phyloP scores from a whole-genome alignment of 257 asterid genomes.

The Lycium ferocissimum region DNA sequence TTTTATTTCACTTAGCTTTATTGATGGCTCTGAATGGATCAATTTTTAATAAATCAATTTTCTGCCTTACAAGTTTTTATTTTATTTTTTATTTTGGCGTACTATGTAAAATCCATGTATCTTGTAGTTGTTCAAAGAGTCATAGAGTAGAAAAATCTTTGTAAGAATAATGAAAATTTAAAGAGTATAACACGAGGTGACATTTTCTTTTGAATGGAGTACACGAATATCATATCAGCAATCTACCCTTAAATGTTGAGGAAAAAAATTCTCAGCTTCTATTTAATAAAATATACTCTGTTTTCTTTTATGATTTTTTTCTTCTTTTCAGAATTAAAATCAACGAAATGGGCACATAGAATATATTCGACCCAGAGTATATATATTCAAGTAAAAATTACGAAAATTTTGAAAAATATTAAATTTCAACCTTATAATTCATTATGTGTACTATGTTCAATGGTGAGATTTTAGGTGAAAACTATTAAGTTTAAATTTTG shows the following conservation, averaged over 20 bases:
- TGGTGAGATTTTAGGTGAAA: too few species aligned
- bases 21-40: conserved; percentile 96
- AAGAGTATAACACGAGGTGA: background rate
- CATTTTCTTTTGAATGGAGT: background rate
- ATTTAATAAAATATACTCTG: too few species aligned
- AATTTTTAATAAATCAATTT: conserved; percentile 30
- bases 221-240: background rate
- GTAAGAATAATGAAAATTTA: background rate
- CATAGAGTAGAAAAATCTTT: background rate
- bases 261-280: background rate
- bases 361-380: too few species aligned
- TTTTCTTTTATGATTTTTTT: too few species aligned
- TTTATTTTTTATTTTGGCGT: background rate
- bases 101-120: conserved; percentile 16
- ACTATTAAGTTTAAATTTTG: too few species aligned
- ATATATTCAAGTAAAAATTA: too few species aligned
- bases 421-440: too few species aligned
- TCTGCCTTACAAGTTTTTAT: background rate
- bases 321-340: too few species aligned
- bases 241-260: background rate
- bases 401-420: too few species aligned
- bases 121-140: conserved; percentile 4
- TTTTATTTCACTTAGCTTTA: conserved; percentile 78
- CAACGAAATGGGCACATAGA: too few species aligned
- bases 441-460: too few species aligned